Conservation (phyloP, 257 asterid genomes). For the Henckelia pumila region DNA sequence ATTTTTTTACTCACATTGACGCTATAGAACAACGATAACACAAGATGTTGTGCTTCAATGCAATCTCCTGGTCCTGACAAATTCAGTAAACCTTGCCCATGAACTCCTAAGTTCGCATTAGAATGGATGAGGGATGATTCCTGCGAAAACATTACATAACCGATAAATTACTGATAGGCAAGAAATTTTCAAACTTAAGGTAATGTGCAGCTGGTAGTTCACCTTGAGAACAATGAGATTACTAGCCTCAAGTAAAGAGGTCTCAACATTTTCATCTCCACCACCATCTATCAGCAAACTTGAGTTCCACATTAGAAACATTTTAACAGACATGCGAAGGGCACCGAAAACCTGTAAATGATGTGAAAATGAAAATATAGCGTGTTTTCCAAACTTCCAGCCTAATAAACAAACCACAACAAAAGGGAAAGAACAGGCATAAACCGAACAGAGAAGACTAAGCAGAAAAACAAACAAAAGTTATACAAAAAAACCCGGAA, state of each 20-base stretch:
- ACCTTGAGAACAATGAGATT: constrained; percentile 96
- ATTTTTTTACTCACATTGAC: constrained; percentile 60
- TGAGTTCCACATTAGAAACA: constrained; percentile 98
- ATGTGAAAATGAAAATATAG: constrained; percentile 20
- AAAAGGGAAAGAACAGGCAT: background rate
- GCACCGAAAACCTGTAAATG: constrained; percentile 90
- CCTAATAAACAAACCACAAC: background rate
- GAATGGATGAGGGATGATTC: constrained; percentile 88
- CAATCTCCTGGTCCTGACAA: constrained; percentile 94
- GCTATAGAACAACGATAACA: constrained; percentile 84
- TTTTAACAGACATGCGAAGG: constrained; percentile 97
- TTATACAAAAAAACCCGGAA: background rate
- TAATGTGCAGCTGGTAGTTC: constrained; percentile 25
- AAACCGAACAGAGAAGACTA: background rate
- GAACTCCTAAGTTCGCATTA: constrained; percentile 94
- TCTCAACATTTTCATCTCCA: constrained; percentile 95
- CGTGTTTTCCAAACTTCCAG: background rate
- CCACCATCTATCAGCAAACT: constrained; percentile 93
- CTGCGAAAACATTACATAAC: constrained; percentile 38
- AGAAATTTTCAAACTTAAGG: background rate
- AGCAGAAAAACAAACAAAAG: background rate
- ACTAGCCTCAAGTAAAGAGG: constrained; percentile 96
- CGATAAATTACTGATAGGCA: constrained; percentile 14
- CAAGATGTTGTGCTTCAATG: constrained; percentile 92
- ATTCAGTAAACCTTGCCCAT: constrained; percentile 91